Evolutionary conservation across 2,329 filamentous ascomycete genomes (phyloP).

Genomic region (Diaporthe destruens): DNA sequence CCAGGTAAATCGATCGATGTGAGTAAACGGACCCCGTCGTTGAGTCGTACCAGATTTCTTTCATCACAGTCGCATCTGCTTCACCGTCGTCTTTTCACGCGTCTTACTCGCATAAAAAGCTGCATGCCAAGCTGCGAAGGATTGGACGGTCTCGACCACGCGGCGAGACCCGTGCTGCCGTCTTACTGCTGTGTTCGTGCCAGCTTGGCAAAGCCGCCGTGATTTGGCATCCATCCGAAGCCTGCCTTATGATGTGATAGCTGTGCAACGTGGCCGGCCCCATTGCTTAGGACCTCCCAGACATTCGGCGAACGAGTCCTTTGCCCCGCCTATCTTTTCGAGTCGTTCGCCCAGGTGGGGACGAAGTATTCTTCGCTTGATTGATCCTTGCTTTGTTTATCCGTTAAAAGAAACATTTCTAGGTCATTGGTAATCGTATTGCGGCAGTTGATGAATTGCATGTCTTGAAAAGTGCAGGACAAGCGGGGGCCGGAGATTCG

Average conservation of each 20-base stretch:
- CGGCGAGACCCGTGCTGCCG: slow-evolving; percentile 3
- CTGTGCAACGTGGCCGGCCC: not conserved
- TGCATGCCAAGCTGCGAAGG: not conserved
- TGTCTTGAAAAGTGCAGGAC: no score
- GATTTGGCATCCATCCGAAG: no score
- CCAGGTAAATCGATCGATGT: no score
- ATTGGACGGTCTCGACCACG: not conserved
- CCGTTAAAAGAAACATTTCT: not conserved
- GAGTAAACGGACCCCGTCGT: no score
- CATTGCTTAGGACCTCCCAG: not conserved
- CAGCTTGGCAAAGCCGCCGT: not conserved
- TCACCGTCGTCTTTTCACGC: not conserved
- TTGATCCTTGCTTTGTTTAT: not conserved
- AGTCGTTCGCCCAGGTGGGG: not conserved
- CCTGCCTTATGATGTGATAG: not conserved
- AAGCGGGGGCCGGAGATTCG: no score
- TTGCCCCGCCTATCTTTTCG: not conserved
- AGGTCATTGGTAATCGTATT: not conserved
- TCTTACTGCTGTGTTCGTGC: not conserved
- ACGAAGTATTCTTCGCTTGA: not conserved
- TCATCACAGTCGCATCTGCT: not conserved
- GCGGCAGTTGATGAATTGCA: not conserved
- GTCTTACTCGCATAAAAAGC: not conserved
- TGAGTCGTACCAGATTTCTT: not conserved
- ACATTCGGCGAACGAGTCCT: not conserved